Base-by-base conservation (phyloP, 768 basidiomycete genomes). In the Crassisporium funariophilum region DNA sequence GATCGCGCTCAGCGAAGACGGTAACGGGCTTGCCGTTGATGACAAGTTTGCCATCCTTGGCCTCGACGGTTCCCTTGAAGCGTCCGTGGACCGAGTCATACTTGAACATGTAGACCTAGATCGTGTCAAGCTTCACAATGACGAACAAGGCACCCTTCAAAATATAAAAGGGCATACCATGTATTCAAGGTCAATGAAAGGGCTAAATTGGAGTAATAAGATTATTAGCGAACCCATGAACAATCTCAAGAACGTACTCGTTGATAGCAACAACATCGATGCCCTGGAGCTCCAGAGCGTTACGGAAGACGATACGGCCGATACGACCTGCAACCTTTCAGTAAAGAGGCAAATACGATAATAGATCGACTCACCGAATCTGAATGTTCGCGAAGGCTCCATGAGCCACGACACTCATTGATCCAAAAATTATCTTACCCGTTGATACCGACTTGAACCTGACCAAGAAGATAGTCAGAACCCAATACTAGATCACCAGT, bases 91-190 rank as follows among this genome's bases (percentile, higher is more conserved):
- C 90, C 47, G 92, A 88, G 68, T 95, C 92, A 65, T 83, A 95
- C 78, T 93, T 95, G 88, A 97, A 95, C 92, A 97, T 93, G 82
- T 97, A 97, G 66, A 94, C 88, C 89, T 91, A 45, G n/a, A 46
- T 15, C 22, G 17, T 19, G 35, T 31, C 15, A 19, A 48, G 16
- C 19, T 47, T 35, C n/a, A 35, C 15, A 16, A 17, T 19, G 39
- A 8, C 8, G 31, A 33, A 37, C 45, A 38, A 39, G 35, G 41
- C 33, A 20, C 17, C 19, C 29, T 11, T 35, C 15, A 20, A 39
- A 49, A 35, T 8, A 38, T 22, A 23, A 15, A 44, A 23, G 4
- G 16, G 58, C 80, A 24, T 43, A 88, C 95, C 95, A 98, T 97
- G 84, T 99, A 98, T 2, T 86, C 80, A 58, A 95, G 84, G 67